Percentiles rank a stretch among this genome's conserved stretches.
Conservation (phyloP, 140 eudicot species). For the Ambrosia hybrid region DNA sequence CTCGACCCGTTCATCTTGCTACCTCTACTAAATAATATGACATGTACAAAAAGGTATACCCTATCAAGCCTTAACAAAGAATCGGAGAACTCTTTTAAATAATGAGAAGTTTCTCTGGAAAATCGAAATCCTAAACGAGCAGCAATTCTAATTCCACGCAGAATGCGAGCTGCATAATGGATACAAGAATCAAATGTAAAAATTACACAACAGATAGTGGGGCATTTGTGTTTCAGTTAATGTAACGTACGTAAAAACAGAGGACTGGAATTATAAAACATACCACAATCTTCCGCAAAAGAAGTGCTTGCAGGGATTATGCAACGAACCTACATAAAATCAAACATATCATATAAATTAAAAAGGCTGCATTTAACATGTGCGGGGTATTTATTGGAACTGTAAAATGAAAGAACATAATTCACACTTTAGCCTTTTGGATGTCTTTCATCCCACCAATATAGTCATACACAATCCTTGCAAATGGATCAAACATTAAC, state of each 20-base stretch:
- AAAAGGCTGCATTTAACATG: neutral
- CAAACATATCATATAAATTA: conserved; percentile 16
- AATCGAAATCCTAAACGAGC: conserved; percentile 65
- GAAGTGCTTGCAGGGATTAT: conserved; percentile 53
- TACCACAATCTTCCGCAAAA: conserved; percentile 68
- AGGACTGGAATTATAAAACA: conserved; percentile 23
- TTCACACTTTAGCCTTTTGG: conserved; percentile 57
- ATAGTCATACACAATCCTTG: conserved; percentile 59
- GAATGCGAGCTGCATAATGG: conserved; percentile 55
- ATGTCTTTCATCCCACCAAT: conserved; percentile 65
- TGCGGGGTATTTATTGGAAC: neutral
- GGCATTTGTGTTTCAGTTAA: neutral
- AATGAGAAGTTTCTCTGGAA: conserved; percentile 55
- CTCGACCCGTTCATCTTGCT: too few relatives aligned
- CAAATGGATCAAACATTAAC: conserved; percentile 71
- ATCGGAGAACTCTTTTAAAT: conserved; percentile 43
- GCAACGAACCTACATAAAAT: conserved; percentile 49
- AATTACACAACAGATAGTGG: conserved; percentile 1
- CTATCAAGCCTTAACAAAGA: conserved; percentile 60
- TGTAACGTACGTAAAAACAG: conserved; percentile 1
- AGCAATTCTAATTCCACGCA: conserved; percentile 65
- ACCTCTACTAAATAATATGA: too few relatives aligned
- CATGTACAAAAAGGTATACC: conserved; percentile 31
- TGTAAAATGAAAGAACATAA: conserved; percentile 19
- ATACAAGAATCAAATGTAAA: conserved; percentile 21